phyloP scores from a whole-genome alignment of 768 basidiomycete genomes.

The Termitomyces heimii region DNA sequence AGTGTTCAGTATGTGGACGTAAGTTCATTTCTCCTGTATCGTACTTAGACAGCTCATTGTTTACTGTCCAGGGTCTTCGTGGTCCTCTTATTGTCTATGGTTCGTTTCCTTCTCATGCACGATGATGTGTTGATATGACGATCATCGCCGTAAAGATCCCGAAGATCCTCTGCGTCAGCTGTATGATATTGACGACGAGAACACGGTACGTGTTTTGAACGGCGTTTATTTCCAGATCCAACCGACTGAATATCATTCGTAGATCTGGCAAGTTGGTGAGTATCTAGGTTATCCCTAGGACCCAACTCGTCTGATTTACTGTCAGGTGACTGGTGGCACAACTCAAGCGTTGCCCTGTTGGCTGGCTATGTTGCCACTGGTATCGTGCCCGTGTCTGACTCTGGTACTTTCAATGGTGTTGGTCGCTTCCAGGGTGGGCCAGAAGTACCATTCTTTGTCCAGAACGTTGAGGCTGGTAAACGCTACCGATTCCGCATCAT shows the following conservation, averaged over 20 bases:
- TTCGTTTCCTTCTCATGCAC: neutral
- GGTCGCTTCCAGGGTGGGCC: conserved; percentile 40
- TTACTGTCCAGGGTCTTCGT: conserved; percentile 12
- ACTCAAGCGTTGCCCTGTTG: conserved; percentile 21
- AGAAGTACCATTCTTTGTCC: conserved; percentile 26
- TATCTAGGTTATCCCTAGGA: neutral
- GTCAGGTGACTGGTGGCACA: conserved; percentile 38
- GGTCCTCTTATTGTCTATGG: conserved; percentile 24
- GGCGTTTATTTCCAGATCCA: neutral
- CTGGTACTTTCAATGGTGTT: conserved; percentile 40
- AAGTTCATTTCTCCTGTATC: neutral
- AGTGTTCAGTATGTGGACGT: conserved; percentile 19
- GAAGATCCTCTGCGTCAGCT: conserved; percentile 9
- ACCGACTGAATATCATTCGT: neutral
- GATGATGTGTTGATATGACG: neutral
- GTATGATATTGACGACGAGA: conserved; percentile 16
- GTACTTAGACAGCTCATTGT: neutral
- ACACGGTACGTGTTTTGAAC: conserved; percentile 5
- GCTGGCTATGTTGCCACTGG: conserved; percentile 19
- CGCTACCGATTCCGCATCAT: conserved; percentile 53
- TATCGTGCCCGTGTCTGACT: conserved; percentile 26
- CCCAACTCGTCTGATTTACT: neutral
- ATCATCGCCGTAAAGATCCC: neutral
- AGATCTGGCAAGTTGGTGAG: conserved; percentile 20
- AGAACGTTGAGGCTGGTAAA: conserved; percentile 22